Evolutionary conservation across 2,329 filamentous ascomycete genomes (phyloP).

Genomic region (Talaromyces sp.): DNA sequence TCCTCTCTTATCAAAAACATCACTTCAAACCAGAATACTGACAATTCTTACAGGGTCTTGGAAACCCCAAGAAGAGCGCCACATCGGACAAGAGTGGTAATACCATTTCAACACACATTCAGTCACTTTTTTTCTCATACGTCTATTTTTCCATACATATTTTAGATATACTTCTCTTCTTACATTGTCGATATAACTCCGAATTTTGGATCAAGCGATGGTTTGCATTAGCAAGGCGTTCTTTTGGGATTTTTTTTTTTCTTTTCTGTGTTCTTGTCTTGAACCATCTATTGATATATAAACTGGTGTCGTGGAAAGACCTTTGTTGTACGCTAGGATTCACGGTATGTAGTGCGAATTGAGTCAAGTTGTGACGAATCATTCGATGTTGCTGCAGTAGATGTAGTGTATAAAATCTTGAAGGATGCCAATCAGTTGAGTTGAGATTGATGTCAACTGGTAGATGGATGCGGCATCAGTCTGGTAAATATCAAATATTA

Average conservation of each 20-base stretch:
- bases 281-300: neutral
- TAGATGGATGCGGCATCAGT: neutral
- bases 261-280: neutral
- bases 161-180: neutral
- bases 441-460: no score
- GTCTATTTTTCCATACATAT: neutral
- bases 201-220: neutral
- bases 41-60: slow-evolving; percentile 23
- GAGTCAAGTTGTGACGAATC: neutral
- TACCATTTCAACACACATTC: neutral
- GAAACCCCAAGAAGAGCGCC: slow-evolving; percentile 25
- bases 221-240: slow-evolving; percentile 14
- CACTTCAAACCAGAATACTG: neutral
- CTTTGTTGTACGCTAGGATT: neutral
- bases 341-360: neutral
- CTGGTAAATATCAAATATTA: neutral
- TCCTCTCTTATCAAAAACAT: neutral
- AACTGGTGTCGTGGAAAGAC: neutral
- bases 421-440: no score
- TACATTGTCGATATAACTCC: neutral
- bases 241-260: neutral
- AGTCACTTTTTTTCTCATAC: neutral
- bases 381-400: no score
- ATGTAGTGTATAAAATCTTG: neutral
- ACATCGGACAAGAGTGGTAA: neutral